Conservation (phyloP, 352 stramenopile species). For the Elongisporangium undulatum region DNA sequence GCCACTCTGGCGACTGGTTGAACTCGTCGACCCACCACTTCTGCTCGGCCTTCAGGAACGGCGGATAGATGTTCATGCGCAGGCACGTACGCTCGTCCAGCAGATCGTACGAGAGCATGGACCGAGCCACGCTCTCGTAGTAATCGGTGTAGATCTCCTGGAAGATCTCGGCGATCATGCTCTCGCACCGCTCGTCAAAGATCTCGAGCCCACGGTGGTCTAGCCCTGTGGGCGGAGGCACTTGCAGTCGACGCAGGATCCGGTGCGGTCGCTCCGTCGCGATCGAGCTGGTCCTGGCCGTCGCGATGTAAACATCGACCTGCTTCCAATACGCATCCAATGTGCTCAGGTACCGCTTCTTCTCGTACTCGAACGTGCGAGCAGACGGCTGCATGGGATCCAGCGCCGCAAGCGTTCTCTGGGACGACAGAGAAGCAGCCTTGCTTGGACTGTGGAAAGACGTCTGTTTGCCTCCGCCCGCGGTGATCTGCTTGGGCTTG, state of each 20-base stretch:
- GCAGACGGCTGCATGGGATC: conserved; percentile 52
- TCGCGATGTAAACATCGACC: conserved; percentile 59
- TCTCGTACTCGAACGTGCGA: conserved; percentile 76
- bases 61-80: conserved; percentile 79
- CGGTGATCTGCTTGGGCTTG: conserved; percentile 17
- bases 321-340: conserved; percentile 83
- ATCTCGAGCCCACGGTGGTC: conserved; percentile 32
- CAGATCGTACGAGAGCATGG: conserved; percentile 89
- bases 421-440: conserved; percentile 1
- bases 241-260: conserved; percentile 65
- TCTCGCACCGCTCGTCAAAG: conserved; percentile 64
- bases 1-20: conserved; percentile 74
- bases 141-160: conserved; percentile 79
- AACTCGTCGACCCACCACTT: conserved; percentile 84
- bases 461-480: conserved; percentile 12
- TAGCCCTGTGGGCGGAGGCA: conserved; percentile 49
- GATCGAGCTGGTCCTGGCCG: conserved; percentile 57
- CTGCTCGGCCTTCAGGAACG: conserved; percentile 72
- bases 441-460: conserved; percentile 19
- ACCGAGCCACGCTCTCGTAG: conserved; percentile 64
- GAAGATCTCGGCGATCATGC: conserved; percentile 66
- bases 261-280: conserved; percentile 46
- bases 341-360: conserved; percentile 65
- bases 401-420: conserved; percentile 20
- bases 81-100: conserved; percentile 62